These are phyloP conservation scores for Auriscalpium microsporum DNA, from an alignment of 768 basidiomycete species.

Conservation along the genomic window DNA sequence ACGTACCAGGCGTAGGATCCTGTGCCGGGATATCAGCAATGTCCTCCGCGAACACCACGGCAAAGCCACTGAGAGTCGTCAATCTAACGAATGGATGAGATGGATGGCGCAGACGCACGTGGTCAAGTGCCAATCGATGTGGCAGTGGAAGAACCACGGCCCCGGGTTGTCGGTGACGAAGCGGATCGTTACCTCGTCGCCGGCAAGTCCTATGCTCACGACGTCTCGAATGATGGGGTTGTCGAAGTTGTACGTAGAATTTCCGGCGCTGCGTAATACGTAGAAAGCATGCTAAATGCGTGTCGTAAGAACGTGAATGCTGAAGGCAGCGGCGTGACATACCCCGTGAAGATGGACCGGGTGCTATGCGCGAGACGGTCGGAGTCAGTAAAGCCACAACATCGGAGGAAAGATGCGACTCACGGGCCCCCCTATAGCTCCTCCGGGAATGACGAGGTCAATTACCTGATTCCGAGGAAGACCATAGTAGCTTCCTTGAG, in stretches of 20 bases:
- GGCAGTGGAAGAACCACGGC: slow-evolving; percentile 37
- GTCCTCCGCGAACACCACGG: neutral
- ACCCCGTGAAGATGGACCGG: slow-evolving; percentile 39
- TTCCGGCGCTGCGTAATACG: slow-evolving; percentile 8
- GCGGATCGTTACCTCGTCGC: slow-evolving; percentile 41
- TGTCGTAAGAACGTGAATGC: neutral
- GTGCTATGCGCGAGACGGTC: slow-evolving; percentile 16
- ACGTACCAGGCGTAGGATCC: too few relatives aligned
- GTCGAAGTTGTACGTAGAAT: slow-evolving; percentile 1
- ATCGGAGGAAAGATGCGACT: slow-evolving; percentile 5
- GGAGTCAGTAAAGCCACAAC: neutral
- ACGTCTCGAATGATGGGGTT: slow-evolving; percentile 28
- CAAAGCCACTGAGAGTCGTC: slow-evolving; percentile 4
- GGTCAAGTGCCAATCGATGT: slow-evolving; percentile 5
- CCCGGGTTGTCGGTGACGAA: slow-evolving; percentile 63
- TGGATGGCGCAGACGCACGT: neutral
- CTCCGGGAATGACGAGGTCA: slow-evolving; percentile 38
- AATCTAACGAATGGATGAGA: too few relatives aligned
- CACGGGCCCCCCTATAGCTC: slow-evolving; percentile 27
- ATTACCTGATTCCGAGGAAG: slow-evolving; percentile 39
- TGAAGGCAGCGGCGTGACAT: slow-evolving; percentile 4
- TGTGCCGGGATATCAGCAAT: neutral
- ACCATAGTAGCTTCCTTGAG: slow-evolving; percentile 33
- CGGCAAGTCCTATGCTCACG: slow-evolving; percentile 23
- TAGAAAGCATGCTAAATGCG: neutral